A percentile compares a stretch with the other conserved stretches of the same genome.
phyloP scores from a whole-genome alignment of 495 filamentous ascomycete species.

The Penicillium bialowiezense region DNA sequence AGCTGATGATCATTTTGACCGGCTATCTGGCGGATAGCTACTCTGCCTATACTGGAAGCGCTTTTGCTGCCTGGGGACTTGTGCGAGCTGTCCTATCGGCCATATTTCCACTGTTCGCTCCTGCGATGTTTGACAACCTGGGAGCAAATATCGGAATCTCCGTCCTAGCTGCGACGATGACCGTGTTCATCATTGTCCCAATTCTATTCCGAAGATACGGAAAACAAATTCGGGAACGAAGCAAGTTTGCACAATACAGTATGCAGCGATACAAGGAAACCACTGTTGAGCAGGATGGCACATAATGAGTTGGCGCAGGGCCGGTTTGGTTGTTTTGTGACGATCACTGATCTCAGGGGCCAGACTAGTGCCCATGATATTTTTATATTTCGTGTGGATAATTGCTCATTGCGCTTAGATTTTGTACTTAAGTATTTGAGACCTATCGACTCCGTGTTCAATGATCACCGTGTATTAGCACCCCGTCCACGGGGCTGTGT shows the following conservation, averaged over 20 bases:
- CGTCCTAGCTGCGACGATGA: conserved; percentile 16
- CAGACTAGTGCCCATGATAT: no score
- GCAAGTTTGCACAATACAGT: conserved; percentile 41
- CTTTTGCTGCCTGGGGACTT: conserved; percentile 38
- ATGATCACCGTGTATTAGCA: no score
- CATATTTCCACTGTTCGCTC: conserved; percentile 39
- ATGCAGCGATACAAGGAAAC: conserved; percentile 22
- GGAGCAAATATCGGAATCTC: conserved; percentile 37
- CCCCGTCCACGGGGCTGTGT: no score
- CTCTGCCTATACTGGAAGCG: conserved; percentile 39
- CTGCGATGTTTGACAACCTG: conserved; percentile 35
- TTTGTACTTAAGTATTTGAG: no score
- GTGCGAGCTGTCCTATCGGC: conserved; percentile 35
- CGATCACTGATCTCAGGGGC: no score
- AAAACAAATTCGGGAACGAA: conserved; percentile 31
- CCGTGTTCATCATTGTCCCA: no score
- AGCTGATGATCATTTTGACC: conserved; percentile 39
- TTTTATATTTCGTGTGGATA: no score
- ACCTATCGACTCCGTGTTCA: no score
- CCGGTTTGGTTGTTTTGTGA: no score
- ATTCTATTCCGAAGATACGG: conserved; percentile 36
- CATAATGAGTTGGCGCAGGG: no score
- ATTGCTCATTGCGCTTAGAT: no score
- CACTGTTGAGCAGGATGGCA: conserved; percentile 11
- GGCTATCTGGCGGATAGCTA: conserved; percentile 50